Conservation (phyloP, 805 yeast species). For the Danielia oregonensis region DNA sequence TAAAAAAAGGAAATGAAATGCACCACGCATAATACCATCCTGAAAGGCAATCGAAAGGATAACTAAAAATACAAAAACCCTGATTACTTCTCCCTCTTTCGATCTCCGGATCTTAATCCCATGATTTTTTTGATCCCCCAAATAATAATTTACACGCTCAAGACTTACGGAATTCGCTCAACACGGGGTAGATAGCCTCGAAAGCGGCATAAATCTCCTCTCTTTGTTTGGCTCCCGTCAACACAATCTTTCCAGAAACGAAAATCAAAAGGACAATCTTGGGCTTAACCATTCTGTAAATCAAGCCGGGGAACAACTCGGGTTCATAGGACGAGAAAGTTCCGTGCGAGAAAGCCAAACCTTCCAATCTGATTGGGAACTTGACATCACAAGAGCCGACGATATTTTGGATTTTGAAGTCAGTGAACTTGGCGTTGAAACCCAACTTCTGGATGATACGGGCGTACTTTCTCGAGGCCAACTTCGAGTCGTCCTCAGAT, state of each 20-base stretch:
- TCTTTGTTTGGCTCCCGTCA: conserved; percentile 98
- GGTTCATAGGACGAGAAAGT: conserved; percentile 98
- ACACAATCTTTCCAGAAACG: conserved; percentile 94
- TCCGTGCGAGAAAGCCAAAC: conserved; percentile 96
- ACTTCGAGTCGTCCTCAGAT: conserved; percentile 96
- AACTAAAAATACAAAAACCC: conserved; percentile 9
- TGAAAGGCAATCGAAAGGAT: conserved; percentile 1
- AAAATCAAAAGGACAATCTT: conserved; percentile 93
- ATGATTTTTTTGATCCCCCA: neutral
- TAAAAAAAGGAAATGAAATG: conserved; percentile 2
- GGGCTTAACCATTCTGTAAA: conserved; percentile 99
- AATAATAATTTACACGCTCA: conserved; percentile 20
- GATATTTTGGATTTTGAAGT: conserved; percentile 95
- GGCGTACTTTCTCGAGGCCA: conserved; percentile 96
- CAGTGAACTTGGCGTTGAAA: conserved; percentile 95
- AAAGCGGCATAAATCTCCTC: conserved; percentile 98
- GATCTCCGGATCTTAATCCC: neutral
- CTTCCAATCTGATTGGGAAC: conserved; percentile 95
- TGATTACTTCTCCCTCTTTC: neutral
- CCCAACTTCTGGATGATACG: conserved; percentile 97
- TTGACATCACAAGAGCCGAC: conserved; percentile 99
- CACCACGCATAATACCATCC: conserved; percentile 2
- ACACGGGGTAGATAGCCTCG: conserved; percentile 96
- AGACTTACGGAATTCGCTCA: conserved; percentile 93
- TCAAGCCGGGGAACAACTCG: conserved; percentile 94